phyloP scores from a whole-genome alignment of 2,329 filamentous ascomycete genomes.

The Aspergillus awamori region DNA sequence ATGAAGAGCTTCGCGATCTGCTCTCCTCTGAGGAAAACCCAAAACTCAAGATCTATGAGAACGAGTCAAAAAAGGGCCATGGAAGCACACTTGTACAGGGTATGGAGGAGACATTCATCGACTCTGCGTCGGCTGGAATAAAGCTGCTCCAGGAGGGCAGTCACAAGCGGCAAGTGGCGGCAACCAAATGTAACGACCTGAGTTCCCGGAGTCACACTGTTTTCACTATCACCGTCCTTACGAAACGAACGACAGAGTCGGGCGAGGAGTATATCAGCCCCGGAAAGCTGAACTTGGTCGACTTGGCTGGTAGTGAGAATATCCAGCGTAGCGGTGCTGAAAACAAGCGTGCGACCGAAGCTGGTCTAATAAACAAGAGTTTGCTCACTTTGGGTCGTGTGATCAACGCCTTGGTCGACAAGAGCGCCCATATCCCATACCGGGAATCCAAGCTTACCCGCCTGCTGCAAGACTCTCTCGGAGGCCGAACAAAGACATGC shows the following conservation, averaged over 20 bases:
- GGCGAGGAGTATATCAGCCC: slow-evolving; percentile 89
- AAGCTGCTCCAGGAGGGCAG: slow-evolving; percentile 86
- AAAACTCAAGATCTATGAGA: slow-evolving; percentile 95
- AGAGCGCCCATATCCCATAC: slow-evolving; percentile 83
- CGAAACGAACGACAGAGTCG: slow-evolving; percentile 77
- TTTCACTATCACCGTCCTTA: slow-evolving; percentile 91
- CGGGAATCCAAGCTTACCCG: slow-evolving; percentile 95
- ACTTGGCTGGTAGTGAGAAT: slow-evolving; percentile 95
- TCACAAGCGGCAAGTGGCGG: slow-evolving; percentile 93
- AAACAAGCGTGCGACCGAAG: slow-evolving; percentile 95
- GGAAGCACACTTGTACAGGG: slow-evolving; percentile 84
- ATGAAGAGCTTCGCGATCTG: slow-evolving; percentile 91
- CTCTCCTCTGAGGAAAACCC: slow-evolving; percentile 77
- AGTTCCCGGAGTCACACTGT: slow-evolving; percentile 97
- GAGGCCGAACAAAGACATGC: slow-evolving; percentile 94
- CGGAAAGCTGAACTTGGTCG: slow-evolving; percentile 94
- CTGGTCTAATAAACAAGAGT: slow-evolving; percentile 97
- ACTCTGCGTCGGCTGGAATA: slow-evolving; percentile 80
- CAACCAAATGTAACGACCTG: slow-evolving; percentile 99
- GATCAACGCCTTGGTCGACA: slow-evolving; percentile 95
- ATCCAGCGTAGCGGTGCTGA: slow-evolving; percentile 96
- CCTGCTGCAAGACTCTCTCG: slow-evolving; percentile 92
- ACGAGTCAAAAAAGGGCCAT: slow-evolving; percentile 74
- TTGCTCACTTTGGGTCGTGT: slow-evolving; percentile 91
- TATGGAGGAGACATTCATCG: slow-evolving; percentile 96